Evolutionary conservation across 306 rosid genomes (phyloP), one percentile per base, ranked within the genome.

Genomic region (Malus sieversii): DNA sequence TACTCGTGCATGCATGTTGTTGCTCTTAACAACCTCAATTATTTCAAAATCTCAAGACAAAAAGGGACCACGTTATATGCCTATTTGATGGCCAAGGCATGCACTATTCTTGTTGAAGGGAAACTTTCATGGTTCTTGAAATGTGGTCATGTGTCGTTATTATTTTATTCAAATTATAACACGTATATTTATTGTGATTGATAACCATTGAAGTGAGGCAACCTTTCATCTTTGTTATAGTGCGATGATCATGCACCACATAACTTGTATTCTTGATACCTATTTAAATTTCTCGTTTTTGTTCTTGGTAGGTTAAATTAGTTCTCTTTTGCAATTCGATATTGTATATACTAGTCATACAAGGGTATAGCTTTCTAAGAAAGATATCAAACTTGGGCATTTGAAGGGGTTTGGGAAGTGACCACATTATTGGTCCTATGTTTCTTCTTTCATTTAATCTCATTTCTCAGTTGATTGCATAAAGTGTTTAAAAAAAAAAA

Each of bases 11-110:
- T 77, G 68, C 67, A 70, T 70, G 13, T 61, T 63, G 63, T 18
- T 72, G 57, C 72, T 51, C 73, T 48, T 13, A 53, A 69, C 25
- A 53, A 32, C 67, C 79, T 69, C 79, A 69, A 75, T 75, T 61
- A 80, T 80, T 75, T 60, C 27, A 53, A 69, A 70, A 75, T 68
- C 79, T 75, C 22, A 42, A 40, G 40, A 61, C 51, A 48, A 46
- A 30, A 20, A 69, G 25, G 79, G 70, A 45, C 71, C 64, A 33
- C 45, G 6, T 20, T 61, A 3, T 52, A n/a, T 12, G 55, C 19
- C 53, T 14, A 62, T 32, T 32, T 42, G 30, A 42, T 20, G 57
- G 67, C 45, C 73, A 40, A 57, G 53, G 20, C 3, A 40, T 40
- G 45, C 45, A 40, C 11, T 8, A 46, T 46, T 46, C 19, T 14